Evolutionary conservation across 192 early-diverging fungal species (phyloP).

Genomic region (Funneliformis geosporum): DNA sequence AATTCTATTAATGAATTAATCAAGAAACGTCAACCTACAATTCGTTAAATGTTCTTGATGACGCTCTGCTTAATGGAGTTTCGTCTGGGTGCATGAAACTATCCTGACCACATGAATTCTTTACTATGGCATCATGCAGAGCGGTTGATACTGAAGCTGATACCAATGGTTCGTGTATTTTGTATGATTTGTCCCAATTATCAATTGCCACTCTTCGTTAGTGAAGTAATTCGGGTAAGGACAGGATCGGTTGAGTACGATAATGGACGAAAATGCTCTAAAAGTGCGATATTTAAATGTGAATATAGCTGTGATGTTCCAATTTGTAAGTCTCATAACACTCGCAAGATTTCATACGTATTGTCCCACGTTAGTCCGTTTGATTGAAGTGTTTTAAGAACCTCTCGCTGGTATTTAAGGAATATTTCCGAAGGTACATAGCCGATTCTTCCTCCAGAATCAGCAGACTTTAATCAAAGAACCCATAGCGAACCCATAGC

Average conservation of each 20-base stretch:
- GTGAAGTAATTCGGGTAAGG: constrained; percentile 33
- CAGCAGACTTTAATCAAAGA: too few species aligned
- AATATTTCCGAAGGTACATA: too few species aligned
- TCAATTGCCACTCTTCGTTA: constrained; percentile 23
- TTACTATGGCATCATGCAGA: constrained; percentile 13
- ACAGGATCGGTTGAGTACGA: constrained; percentile 26
- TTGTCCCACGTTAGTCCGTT: constrained; percentile 22
- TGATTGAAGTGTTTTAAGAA: constrained; percentile 23
- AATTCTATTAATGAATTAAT: neutral
- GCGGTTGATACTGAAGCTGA: constrained; percentile 26
- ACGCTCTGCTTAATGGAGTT: too few species aligned
- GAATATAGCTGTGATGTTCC: neutral
- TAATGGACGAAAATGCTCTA: constrained; percentile 32
- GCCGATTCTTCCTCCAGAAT: too few species aligned
- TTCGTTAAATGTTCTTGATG: too few species aligned
- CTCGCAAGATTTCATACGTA: constrained; percentile 30
- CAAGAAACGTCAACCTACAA: constrained; percentile 26
- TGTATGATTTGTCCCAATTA: constrained; percentile 19
- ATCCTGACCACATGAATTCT: constrained; percentile 23
- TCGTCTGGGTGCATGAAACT: too few species aligned
- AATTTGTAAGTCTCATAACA: neutral
- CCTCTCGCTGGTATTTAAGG: constrained; percentile 30
- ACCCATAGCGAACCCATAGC: too few species aligned
- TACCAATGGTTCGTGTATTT: constrained; percentile 27
- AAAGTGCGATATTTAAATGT: constrained; percentile 22